Conservation (phyloP, 2,329 filamentous ascomycete species). For the Ceratocystis cubensis region DNA sequence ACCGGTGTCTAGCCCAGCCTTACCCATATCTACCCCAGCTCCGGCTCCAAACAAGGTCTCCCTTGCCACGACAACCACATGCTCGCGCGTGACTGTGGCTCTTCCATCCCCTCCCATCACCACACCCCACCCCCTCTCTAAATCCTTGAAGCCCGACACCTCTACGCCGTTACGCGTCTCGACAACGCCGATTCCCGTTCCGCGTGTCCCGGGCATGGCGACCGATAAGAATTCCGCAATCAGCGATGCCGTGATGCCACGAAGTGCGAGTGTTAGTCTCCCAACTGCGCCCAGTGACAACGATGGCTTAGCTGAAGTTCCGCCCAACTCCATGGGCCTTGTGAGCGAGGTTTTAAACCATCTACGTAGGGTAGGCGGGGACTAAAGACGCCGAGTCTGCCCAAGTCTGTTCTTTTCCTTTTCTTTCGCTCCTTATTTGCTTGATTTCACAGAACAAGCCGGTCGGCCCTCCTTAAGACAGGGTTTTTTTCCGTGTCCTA, state of each 20-base stretch:
- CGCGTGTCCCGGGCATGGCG: constrained; percentile 18
- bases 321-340: constrained; percentile 36
- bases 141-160: neutral
- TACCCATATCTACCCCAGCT: constrained; percentile 14
- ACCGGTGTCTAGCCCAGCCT: neutral
- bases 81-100: neutral
- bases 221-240: neutral
- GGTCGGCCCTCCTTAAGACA: neutral
- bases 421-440: neutral
- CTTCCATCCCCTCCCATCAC: neutral
- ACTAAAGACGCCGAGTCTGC: neutral
- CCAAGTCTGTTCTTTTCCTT: neutral
- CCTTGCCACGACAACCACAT: no score
- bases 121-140: neutral
- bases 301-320: constrained; percentile 33
- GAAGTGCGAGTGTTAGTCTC: neutral
- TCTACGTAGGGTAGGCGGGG: constrained; percentile 32
- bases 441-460: constrained; percentile 2
- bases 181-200: constrained; percentile 28
- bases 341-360: constrained; percentile 43
- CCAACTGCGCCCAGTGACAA: constrained; percentile 19
- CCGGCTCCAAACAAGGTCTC: neutral
- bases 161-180: neutral
- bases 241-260: neutral
- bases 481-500: neutral